Conservation (phyloP, 371 early-diverging fungal genomes). For the Batrachochytrium dendrobatidis region DNA sequence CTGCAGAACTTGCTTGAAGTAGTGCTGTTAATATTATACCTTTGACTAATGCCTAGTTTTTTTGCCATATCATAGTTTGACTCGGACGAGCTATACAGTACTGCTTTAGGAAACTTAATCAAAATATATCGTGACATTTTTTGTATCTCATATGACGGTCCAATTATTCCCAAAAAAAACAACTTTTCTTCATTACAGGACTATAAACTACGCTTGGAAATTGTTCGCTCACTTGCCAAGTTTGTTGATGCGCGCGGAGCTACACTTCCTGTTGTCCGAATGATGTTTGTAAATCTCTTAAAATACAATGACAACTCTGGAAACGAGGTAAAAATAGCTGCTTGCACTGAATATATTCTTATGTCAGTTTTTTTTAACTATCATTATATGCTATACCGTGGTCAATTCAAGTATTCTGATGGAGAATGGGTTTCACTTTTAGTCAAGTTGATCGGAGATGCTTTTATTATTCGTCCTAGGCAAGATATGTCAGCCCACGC, state of each 20-base stretch:
- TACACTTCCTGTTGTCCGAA: slow-evolving; percentile 57
- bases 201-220: slow-evolving; percentile 56
- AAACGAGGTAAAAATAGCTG: slow-evolving; percentile 50
- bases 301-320: slow-evolving; percentile 86
- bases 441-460: slow-evolving; percentile 23
- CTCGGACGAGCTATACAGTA: not conserved
- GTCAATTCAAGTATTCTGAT: slow-evolving; percentile 58
- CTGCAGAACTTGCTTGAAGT: not conserved
- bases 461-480: slow-evolving; percentile 21
- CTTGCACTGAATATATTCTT: not conserved
- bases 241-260: slow-evolving; percentile 48
- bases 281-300: slow-evolving; percentile 66
- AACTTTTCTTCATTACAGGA: slow-evolving; percentile 76
- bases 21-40: not conserved
- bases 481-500: slow-evolving; percentile 15
- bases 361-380: not conserved
- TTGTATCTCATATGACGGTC: slow-evolving; percentile 41
- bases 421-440: slow-evolving; percentile 67
- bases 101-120: slow-evolving; percentile 32
- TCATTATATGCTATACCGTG: not conserved
- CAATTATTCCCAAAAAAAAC: slow-evolving; percentile 71
- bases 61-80: not conserved
- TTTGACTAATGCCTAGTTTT: not conserved
- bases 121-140: slow-evolving; percentile 69
- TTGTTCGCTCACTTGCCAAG: slow-evolving; percentile 25